phyloP scores from a whole-genome alignment of 139 green algal genomes.

The Picochlorum sp. region DNA sequence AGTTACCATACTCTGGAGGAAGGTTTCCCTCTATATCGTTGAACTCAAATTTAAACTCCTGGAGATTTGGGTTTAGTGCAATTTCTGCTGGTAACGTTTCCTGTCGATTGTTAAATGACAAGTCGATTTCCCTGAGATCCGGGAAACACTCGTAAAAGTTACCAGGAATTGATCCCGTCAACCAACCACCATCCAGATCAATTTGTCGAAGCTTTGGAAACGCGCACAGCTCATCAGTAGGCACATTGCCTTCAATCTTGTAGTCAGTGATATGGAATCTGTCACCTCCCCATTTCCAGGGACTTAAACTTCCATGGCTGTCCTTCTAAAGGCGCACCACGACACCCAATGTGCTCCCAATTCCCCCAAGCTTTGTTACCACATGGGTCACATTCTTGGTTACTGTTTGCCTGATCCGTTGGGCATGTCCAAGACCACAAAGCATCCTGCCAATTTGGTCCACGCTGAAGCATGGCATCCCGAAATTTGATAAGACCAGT shows the following conservation, averaged over 20 bases:
- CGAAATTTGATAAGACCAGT: constrained; percentile 10
- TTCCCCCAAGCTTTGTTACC: constrained; percentile 15
- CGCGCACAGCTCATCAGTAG: constrained; percentile 21
- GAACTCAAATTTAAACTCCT: constrained; percentile 27
- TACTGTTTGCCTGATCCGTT: constrained; percentile 10
- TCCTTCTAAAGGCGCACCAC: background rate
- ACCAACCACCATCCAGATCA: constrained; percentile 23
- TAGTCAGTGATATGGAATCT: constrained; percentile 33
- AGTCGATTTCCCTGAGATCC: constrained; percentile 27
- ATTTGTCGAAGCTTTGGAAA: constrained; percentile 13
- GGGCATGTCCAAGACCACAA: constrained; percentile 17
- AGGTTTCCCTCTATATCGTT: constrained; percentile 12
- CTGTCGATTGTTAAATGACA: constrained; percentile 26
- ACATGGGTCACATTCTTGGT: constrained; percentile 14
- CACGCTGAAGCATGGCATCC: constrained; percentile 20
- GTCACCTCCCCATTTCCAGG: constrained; percentile 17
- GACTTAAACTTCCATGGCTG: background rate
- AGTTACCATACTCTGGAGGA: constrained; percentile 15
- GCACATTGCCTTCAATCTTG: constrained; percentile 16
- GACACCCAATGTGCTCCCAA: constrained; percentile 25
- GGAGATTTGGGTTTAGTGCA: constrained; percentile 4
- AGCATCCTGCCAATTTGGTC: constrained; percentile 18
- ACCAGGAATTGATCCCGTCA: constrained; percentile 18
- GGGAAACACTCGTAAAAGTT: constrained; percentile 22
- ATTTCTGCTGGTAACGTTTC: constrained; percentile 22